Evolutionary conservation across 768 basidiomycete genomes (phyloP).

Genomic region (Kwoniella bestiolae): DNA sequence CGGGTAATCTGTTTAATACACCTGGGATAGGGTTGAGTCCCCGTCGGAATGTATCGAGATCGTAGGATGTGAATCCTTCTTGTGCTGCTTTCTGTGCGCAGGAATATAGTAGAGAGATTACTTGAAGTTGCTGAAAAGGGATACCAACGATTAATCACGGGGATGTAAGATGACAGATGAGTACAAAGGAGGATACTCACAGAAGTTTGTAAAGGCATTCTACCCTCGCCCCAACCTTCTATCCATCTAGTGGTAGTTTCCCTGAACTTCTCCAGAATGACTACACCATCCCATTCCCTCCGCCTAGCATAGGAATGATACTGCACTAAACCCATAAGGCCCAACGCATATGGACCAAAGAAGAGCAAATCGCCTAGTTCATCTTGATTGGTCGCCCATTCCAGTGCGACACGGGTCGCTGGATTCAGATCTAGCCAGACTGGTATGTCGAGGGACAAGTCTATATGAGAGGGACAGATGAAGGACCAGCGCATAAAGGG

Average conservation of each 20-base stretch:
- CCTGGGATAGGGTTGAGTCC: constrained; percentile 33
- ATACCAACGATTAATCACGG: neutral
- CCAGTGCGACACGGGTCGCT: constrained; percentile 16
- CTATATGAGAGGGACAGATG: constrained; percentile 24
- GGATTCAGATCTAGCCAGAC: constrained; percentile 19
- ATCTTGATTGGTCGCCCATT: constrained; percentile 32
- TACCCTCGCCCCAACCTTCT: constrained; percentile 5
- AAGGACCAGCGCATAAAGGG: constrained; percentile 33
- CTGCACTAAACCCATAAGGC: constrained; percentile 19
- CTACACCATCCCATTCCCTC: constrained; percentile 29
- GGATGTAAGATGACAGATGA: neutral
- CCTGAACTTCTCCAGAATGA: constrained; percentile 19
- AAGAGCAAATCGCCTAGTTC: constrained; percentile 19
- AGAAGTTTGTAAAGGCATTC: constrained; percentile 20
- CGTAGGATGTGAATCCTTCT: constrained; percentile 22
- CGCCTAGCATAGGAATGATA: constrained; percentile 31
- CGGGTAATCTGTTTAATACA: constrained; percentile 27
- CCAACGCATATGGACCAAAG: constrained; percentile 25
- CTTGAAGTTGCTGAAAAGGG: constrained; percentile 18
- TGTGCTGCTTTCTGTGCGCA: constrained; percentile 7
- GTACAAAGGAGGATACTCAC: constrained; percentile 1
- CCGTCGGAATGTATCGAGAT: neutral
- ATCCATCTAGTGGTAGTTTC: constrained; percentile 23
- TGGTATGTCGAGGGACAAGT: constrained; percentile 22
- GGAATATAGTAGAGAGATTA: constrained; percentile 13